phyloP scores from a whole-genome alignment of 805 yeast genomes.

The Candida nanaspora region DNA sequence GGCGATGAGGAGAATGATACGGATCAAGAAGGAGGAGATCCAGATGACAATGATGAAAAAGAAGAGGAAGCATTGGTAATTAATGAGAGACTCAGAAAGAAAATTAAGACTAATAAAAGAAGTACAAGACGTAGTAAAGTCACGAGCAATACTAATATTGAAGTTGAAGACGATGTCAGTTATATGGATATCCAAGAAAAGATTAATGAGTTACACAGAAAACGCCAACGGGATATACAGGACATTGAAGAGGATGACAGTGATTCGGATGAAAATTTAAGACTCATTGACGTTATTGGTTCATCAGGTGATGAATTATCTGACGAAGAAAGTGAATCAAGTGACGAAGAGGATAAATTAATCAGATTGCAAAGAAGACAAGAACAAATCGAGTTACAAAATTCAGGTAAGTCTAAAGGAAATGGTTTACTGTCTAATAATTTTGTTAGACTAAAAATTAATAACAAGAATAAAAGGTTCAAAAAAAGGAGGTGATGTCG shows the following conservation, averaged over 20 bases:
- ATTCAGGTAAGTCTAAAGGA: neutral
- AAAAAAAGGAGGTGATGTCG: conserved; percentile 15
- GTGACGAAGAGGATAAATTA: conserved; percentile 7
- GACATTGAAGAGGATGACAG: conserved; percentile 11
- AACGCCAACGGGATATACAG: conserved; percentile 10
- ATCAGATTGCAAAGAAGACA: conserved; percentile 8
- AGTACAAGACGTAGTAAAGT: conserved; percentile 45
- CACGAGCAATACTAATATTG: conserved; percentile 22
- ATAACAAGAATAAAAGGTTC: conserved; percentile 16
- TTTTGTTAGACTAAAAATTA: conserved; percentile 28
- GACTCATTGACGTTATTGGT: conserved; percentile 4
- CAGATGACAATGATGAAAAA: conserved; percentile 6
- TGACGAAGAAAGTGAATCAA: conserved; percentile 23
- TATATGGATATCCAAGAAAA: conserved; percentile 35
- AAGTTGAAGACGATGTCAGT: conserved; percentile 24
- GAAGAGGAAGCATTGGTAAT: conserved; percentile 2
- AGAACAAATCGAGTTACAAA: neutral
- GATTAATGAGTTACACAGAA: conserved; percentile 24
- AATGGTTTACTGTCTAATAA: conserved; percentile 23
- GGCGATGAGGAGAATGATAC: conserved; percentile 1
- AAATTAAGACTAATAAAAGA: conserved; percentile 41
- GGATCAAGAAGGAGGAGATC: conserved; percentile 12
- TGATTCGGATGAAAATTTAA: conserved; percentile 16
- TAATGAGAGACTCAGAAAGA: conserved; percentile 15
- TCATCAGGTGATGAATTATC: conserved; percentile 14